Evolutionary conservation across 1,139 yeast species (phyloP).

Genomic region (Kodamaea alishanica): DNA sequence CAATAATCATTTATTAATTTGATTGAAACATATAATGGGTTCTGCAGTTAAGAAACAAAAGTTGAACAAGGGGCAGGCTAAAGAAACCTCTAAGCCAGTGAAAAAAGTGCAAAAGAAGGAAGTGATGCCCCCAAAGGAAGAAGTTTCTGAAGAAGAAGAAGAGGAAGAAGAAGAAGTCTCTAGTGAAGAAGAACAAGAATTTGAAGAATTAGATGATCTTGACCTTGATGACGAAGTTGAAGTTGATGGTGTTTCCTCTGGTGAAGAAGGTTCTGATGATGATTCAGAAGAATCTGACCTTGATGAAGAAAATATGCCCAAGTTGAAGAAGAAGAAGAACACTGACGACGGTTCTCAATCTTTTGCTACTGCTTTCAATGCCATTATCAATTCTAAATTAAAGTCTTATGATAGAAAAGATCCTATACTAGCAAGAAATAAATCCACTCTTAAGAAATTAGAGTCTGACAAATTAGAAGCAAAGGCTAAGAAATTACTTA

Average conservation of each 20-base stretch:
- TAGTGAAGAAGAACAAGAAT: conserved; percentile 7
- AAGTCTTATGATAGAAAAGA: conserved; percentile 86
- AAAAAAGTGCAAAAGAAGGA: conserved; percentile 4
- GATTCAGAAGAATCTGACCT: conserved; percentile 21
- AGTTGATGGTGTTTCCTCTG: conserved; percentile 12
- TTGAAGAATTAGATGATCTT: conserved; percentile 14
- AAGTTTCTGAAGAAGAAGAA: conserved; percentile 7
- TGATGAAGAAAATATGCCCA: conserved; percentile 40
- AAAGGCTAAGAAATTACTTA: conserved; percentile 71
- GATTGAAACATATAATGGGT: conserved; percentile 11
- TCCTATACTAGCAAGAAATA: conserved; percentile 82
- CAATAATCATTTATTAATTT: background rate
- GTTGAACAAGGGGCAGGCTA: conserved; percentile 11
- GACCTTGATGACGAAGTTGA: conserved; percentile 15
- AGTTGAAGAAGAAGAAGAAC: conserved; percentile 51
- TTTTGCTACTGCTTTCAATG: conserved; percentile 79
- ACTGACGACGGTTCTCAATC: conserved; percentile 66
- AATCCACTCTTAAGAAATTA: conserved; percentile 63
- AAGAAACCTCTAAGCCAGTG: conserved; percentile 2
- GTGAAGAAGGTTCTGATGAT: conserved; percentile 23
- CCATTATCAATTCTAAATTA: conserved; percentile 78
- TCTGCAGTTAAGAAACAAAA: conserved; percentile 20
- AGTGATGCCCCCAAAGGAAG: conserved; percentile 2
- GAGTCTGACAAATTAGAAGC: conserved; percentile 81
- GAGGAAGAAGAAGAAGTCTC: conserved; percentile 7